Conservation (phyloP, 2,329 filamentous ascomycete species). For the Ilyonectria sp. region DNA sequence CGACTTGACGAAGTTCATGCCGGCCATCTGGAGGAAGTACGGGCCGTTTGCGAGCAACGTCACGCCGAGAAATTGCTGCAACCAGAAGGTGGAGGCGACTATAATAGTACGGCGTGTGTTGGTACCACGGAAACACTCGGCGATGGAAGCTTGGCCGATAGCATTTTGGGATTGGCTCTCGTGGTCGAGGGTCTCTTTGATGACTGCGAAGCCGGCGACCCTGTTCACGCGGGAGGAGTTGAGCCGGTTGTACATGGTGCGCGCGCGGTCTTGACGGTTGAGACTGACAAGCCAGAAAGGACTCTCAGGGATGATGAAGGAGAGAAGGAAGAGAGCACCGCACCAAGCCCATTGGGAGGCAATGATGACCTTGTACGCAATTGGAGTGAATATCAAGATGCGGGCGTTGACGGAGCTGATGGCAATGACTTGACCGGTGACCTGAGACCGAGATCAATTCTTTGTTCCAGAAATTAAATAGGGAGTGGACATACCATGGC, state of each 20-base stretch:
- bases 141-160: neutral
- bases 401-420: neutral
- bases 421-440: neutral
- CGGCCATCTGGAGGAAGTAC: slow-evolving; percentile 8
- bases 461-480: neutral
- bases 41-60: neutral
- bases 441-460: neutral
- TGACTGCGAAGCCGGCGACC: too few relatives aligned
- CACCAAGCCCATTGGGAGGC: neutral
- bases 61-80: neutral
- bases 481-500: neutral
- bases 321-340: neutral
- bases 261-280: too few relatives aligned
- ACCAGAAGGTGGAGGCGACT: neutral
- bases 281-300: neutral
- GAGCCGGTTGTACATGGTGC: too few relatives aligned
- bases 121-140: neutral
- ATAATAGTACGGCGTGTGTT: slow-evolving; percentile 1
- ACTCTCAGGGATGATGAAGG: neutral
- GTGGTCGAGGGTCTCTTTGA: neutral
- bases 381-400: neutral
- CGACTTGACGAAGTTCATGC: neutral
- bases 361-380: neutral
- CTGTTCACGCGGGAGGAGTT: too few relatives aligned
- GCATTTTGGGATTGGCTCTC: neutral